A percentile compares a stretch with the other conserved stretches of the same genome.
Conservation (phyloP, 139 green algal genomes). For the Parachlorella kessleri region DNA sequence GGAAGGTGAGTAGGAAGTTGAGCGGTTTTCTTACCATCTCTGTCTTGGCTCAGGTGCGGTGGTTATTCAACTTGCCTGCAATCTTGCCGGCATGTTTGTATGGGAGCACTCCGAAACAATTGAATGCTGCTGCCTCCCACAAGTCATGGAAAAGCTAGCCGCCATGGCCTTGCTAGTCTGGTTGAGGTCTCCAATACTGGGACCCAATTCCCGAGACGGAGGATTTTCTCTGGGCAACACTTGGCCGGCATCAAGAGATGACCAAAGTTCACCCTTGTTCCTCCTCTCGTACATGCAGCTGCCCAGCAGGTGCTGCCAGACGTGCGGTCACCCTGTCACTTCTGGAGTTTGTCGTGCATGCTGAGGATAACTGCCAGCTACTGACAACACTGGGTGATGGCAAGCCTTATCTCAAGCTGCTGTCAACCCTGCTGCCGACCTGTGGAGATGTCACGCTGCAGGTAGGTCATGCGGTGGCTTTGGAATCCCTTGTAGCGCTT, state of each 20-base stretch:
- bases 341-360: conserved; percentile 9
- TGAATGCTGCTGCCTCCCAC: background rate
- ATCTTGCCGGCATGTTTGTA: too few species aligned
- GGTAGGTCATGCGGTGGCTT: background rate
- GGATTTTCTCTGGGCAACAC: background rate
- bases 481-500: background rate
- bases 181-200: background rate
- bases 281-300: background rate
- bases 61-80: too few species aligned
- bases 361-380: conserved; percentile 13
- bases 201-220: background rate
- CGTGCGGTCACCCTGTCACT: background rate
- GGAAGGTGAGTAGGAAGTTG: background rate
- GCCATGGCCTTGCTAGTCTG: background rate
- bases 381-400: too few species aligned
- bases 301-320: background rate
- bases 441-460: conserved; percentile 13
- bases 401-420: too few species aligned
- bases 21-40: too few species aligned
- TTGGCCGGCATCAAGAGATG: background rate
- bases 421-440: conserved; percentile 7
- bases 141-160: background rate
- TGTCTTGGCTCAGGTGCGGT: too few species aligned
- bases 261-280: background rate
- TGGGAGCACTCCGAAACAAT: too few species aligned